Base-by-base conservation (phyloP, 192 early-diverging fungal species). In the Mortierella hygrophila region DNA sequence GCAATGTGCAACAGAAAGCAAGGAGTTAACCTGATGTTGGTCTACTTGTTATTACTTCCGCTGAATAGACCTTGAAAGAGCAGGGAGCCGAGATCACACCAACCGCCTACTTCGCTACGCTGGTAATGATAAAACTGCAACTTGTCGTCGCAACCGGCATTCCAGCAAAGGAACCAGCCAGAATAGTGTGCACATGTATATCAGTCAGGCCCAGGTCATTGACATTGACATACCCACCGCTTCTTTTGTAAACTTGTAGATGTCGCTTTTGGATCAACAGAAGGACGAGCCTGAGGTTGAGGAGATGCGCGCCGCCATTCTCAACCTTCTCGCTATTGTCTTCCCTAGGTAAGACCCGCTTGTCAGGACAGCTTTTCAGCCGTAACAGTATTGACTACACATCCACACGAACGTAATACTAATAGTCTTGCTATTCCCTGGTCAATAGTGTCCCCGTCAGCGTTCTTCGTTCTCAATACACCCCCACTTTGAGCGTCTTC, bases 91-190 rank as follows among this genome's bases (percentile, higher is more conserved):
- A 90, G 41, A 89, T 93, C 44, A 92, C 91, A 44, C 95, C 98
- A 7, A 91, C 95, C 38, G 95, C 96, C 35, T 99, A 99, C 88
- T 98, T 98, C 93, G 96, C 94, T 21, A 94, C 96, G 35, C 89
- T 99, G 83, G 93, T 95, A 91, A 87, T 73, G 23, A 13, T 70
- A 20, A 23, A 42, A 7, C 63, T 5, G 11, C 65, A 29, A 35
- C 4, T 1, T 42, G 41, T 26, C 20, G 41, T 26, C 20, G 4
- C 42, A 73, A 23, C 1, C 18, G 35, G 32, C 26, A 35, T 13
- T 42, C 41, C 37, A 20, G 68, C 20, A 52, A 52, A 21, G 71
- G 8, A 7, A 38, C 72, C 35, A 49, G 7, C 40, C 16, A 26
- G 0, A 15, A 15, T 4, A 65, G 60, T 35, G 29, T 40, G 49